phyloP scores from a whole-genome alignment of 2,329 filamentous ascomycete genomes.

The Dactylonectria macrodidyma region DNA sequence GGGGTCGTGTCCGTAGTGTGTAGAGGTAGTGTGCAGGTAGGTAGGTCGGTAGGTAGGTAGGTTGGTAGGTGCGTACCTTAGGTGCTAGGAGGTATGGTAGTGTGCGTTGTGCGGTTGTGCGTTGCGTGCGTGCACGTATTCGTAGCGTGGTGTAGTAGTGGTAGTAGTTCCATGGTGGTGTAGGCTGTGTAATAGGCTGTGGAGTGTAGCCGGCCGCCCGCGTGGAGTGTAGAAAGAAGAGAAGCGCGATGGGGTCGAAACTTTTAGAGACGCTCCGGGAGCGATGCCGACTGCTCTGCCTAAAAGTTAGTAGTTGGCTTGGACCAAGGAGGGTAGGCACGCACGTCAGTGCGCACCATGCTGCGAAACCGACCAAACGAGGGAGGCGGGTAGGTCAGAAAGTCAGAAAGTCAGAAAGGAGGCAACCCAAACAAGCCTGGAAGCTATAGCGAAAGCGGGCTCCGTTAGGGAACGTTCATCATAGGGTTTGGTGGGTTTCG shows the following conservation, averaged over 20 bases:
- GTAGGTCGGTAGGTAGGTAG: no score
- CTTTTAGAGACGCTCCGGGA: conserved; percentile 43
- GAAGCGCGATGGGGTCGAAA: conserved; percentile 27
- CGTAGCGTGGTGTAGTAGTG: not conserved
- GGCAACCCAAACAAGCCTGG: not conserved
- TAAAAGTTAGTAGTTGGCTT: conserved; percentile 15
- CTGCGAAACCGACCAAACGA: conserved; percentile 10
- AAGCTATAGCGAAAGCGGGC: not conserved
- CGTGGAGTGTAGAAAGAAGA: conserved; percentile 13
- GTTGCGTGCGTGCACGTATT: not conserved
- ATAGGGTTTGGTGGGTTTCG: not conserved
- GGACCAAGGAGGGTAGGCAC: conserved; percentile 13
- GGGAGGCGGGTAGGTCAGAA: conserved; percentile 6
- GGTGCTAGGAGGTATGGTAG: not conserved
- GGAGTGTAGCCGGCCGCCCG: no score
- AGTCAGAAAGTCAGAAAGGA: not conserved
- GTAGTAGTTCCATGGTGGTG: no score
- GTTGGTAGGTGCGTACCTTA: no score
- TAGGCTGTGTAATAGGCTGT: no score
- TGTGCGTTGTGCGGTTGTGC: conserved; percentile 26
- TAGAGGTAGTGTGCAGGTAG: no score
- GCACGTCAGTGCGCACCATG: conserved; percentile 20
- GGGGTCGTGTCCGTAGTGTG: conserved; percentile 10
- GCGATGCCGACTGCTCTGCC: conserved; percentile 41
- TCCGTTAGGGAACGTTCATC: not conserved